Evolutionary conservation across 768 basidiomycete species (phyloP).

Genomic region (Lactifluus hygrophoroides): DNA sequence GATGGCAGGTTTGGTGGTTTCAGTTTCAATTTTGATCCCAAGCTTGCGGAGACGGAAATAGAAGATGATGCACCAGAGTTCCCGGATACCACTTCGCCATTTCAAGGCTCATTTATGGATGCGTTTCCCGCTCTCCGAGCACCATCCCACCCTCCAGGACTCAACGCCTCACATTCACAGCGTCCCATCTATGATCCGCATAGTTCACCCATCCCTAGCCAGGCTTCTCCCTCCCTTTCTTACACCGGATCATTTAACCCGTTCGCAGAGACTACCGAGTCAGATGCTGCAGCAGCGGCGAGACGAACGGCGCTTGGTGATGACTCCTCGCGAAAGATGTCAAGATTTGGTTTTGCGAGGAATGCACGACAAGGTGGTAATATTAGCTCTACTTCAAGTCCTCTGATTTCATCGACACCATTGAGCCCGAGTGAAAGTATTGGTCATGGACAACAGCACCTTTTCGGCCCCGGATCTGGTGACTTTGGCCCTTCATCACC

Average conservation of each 20-base stretch:
- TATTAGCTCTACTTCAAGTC: constrained; percentile 56
- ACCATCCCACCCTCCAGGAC: constrained; percentile 39
- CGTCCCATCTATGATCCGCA: constrained; percentile 53
- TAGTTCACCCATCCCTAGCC: constrained; percentile 37
- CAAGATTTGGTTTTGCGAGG: constrained; percentile 69
- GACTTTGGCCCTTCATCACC: constrained; percentile 34
- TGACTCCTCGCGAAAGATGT: constrained; percentile 57
- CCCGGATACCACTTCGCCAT: constrained; percentile 39
- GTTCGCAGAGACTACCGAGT: constrained; percentile 55
- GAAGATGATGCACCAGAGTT: constrained; percentile 40
- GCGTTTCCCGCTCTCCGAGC: constrained; percentile 57
- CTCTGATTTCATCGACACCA: constrained; percentile 48
- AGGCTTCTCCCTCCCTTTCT: constrained; percentile 37
- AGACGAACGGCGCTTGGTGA: constrained; percentile 43
- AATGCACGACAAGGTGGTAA: constrained; percentile 32
- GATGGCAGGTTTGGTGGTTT: constrained; percentile 61
- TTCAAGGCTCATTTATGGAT: constrained; percentile 58
- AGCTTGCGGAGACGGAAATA: constrained; percentile 41
- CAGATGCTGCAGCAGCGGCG: constrained; percentile 27
- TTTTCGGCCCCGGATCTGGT: constrained; percentile 21
- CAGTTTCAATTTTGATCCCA: constrained; percentile 82
- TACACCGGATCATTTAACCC: constrained; percentile 79
- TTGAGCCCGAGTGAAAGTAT: constrained; percentile 40
- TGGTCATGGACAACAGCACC: constrained; percentile 39
- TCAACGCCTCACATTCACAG: constrained; percentile 40